Evolutionary conservation across 495 filamentous ascomycete genomes (phyloP), one percentile per base, ranked within the genome.

Genomic region (Penicillium ochrochloron): DNA sequence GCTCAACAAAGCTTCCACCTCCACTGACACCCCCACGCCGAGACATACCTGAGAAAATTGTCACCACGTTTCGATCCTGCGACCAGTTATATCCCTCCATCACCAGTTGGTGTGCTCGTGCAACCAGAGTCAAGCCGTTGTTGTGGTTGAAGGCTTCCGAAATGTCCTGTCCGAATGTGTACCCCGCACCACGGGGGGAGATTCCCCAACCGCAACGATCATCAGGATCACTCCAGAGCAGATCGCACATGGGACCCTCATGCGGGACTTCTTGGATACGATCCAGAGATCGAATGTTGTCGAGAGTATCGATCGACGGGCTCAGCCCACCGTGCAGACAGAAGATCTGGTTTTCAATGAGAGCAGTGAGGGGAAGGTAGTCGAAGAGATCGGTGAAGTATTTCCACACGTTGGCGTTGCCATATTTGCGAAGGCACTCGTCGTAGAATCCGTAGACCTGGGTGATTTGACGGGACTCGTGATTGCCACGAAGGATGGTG

Each of bases 271-370:
- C 95, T 80, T 99, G 95, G 71, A 98, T 97, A 52, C 95, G 87
- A 74, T 99, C 95, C 29, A 99, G 87, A 15, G 92, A 92, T 66
- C 94, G 85, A 74, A 99, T 99, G 78, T 99, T 98, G 81, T 99
- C 95, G 37, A 99, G 88, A 29, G 95, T 98, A 77, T 99, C 95
- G 71, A 99, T 98, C 74, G 91, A 95, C 35, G 95, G 95, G 58
- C 92, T 96, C 59, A 99, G 85, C 64, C 95, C 95, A 70, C 95
- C 95, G 80, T 99, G 95, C 57, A 99, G 88, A 81, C 95, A 99
- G 88, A 99, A 99, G 78, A 99, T 99, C 84, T 99, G 95, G 81
- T 97, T 97, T 81, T 99, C 94, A 81, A 99, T 99, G 66, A 99
- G 87, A 63, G 95, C 95, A 66, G 95, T 99, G 74, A 99, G 89